A percentile compares a stretch with the other conserved stretches of the same genome.
Evolutionary conservation across 1,284 basidiomycete genomes (phyloP).

Genomic region (Pisolithus thermaeus): DNA sequence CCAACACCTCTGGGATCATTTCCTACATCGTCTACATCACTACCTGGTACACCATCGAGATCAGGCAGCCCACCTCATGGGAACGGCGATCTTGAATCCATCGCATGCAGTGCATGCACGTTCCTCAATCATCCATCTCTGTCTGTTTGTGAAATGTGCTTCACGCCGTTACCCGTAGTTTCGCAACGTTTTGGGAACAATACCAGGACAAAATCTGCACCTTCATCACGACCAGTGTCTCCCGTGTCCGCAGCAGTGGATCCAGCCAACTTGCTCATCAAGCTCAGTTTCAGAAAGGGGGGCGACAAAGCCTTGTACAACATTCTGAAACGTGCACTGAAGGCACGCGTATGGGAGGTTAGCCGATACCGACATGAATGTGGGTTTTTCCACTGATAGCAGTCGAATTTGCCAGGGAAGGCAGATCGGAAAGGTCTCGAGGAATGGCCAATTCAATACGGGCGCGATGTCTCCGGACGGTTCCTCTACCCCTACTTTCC

Average conservation of each 20-base stretch:
- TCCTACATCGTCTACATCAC: slow-evolving; percentile 30
- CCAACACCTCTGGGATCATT: slow-evolving; percentile 34
- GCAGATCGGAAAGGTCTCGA: slow-evolving; percentile 21
- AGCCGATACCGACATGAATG: slow-evolving; percentile 15
- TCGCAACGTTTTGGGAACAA: slow-evolving; percentile 15
- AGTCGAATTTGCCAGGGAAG: slow-evolving; percentile 13
- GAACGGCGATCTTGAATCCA: slow-evolving; percentile 11
- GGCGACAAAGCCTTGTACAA: slow-evolving; percentile 85
- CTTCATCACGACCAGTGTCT: slow-evolving; percentile 50
- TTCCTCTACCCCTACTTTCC: slow-evolving; percentile 11
- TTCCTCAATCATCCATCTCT: slow-evolving; percentile 86
- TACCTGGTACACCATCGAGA: slow-evolving; percentile 20
- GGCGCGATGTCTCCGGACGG: slow-evolving; percentile 14
- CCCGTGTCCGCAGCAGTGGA: slow-evolving; percentile 34
- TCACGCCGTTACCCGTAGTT: slow-evolving; percentile 50
- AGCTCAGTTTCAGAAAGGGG: slow-evolving; percentile 86
- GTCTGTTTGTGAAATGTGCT: slow-evolving; percentile 83
- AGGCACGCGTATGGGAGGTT: slow-evolving; percentile 81
- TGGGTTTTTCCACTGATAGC: slow-evolving; percentile 6
- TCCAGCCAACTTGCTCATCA: slow-evolving; percentile 42
- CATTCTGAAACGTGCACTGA: slow-evolving; percentile 70
- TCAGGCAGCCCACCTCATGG: slow-evolving; percentile 16
- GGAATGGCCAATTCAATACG: slow-evolving; percentile 21
- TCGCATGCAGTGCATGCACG: slow-evolving; percentile 84
- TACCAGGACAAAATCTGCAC: slow-evolving; percentile 48